Evolutionary conservation across 2,329 filamentous ascomycete species (phyloP), one percentile per base, ranked within the genome.

Genomic region (Pseudocercospora crystallina): DNA sequence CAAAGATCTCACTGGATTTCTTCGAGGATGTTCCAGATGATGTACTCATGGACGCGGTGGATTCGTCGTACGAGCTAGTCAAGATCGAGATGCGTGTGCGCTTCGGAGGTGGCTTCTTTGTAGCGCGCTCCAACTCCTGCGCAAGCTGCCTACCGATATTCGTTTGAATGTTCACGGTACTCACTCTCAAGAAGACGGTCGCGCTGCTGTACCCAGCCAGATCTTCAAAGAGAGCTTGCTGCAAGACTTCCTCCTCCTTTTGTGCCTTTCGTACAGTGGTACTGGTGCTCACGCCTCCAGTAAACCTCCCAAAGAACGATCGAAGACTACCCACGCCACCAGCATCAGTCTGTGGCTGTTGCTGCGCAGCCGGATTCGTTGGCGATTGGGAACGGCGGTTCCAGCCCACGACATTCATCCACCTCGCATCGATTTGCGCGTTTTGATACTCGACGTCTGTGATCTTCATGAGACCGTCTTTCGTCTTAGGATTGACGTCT

Each of bases 51-150:
- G 87, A 86, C 2, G 85, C 83, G 46, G 84, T 75, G 1, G 83
- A 80, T 62, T 94, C 90, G 61, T 95, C 89, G 65, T 92, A 95
- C 0, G 92, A 95, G 13, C 92, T 90, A 0, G 91, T 96, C 42
- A 99, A 73, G 31, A 97, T 88, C 5, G 92, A 87, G 20, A 99
- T 81, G 44, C 84, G 89, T 0, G 94, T 95, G 9, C 80, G 81
- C 67, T 90, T 96, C 0, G 94, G 94, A 0, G 95, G 94, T 2
- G 91, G 89, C 65, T 99, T 99, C 73, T 97, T 96, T 1, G 95
- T 99, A 12, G 95, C 94, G 54, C 95, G 83, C 72, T 97, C 90
- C 9, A 99, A 80, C 67, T 99, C 95, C 1, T 85, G 80, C 2
- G 90, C 84, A 62, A 97, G 90, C 34, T 78, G 82, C 29, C 80